phyloP scores from a whole-genome alignment of 495 filamentous ascomycete genomes.

The Tuber borchii region DNA sequence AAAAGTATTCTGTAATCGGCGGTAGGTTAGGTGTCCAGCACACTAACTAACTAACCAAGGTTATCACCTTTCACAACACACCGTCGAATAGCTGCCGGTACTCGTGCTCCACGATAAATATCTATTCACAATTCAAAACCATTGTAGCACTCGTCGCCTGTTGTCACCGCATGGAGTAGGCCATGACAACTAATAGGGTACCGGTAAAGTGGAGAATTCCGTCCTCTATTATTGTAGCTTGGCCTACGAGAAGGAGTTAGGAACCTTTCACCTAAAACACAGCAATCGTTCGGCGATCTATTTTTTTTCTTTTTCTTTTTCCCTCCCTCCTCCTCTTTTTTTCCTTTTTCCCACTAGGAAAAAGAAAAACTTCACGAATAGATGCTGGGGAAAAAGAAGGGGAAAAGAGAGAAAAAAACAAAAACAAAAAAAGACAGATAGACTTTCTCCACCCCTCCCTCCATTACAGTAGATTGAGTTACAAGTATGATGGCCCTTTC shows the following conservation, averaged over 20 bases:
- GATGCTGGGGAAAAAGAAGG: not conserved
- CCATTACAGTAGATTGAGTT: not conserved
- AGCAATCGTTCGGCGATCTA: not conserved
- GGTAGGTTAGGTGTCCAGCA: not conserved
- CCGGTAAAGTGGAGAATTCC: not conserved
- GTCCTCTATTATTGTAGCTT: not conserved
- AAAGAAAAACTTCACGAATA: not conserved
- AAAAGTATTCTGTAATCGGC: not conserved
- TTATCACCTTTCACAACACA: too few species aligned
- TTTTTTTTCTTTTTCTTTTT: not conserved
- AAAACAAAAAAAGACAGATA: not conserved
- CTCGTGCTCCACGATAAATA: not conserved
- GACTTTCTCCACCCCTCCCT: not conserved
- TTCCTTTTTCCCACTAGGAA: not conserved
- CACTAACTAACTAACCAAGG: too few species aligned
- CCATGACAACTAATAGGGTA: not conserved
- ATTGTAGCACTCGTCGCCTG: not conserved
- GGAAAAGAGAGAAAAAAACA: not conserved
- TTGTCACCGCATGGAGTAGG: not conserved
- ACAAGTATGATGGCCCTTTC: not conserved
- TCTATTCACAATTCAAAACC: not conserved
- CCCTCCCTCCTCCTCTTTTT: not conserved
- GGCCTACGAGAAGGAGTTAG: not conserved
- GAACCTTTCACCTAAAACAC: not conserved
- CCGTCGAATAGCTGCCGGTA: not conserved